Conservation (phyloP, 495 filamentous ascomycete species). For the Pyronema domesticum region DNA sequence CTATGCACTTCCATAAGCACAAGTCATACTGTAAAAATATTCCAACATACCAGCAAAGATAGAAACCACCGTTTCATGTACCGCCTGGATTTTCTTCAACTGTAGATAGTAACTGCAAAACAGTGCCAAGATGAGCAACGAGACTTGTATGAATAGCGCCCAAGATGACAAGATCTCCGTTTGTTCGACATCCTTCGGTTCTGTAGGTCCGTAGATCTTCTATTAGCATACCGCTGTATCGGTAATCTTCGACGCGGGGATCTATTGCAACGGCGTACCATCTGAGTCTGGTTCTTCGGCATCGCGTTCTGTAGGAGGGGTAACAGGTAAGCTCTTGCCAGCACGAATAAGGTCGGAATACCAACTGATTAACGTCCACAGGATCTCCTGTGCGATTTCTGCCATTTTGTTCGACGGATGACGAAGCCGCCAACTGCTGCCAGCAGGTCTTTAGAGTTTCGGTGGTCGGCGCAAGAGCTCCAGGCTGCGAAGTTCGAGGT, state of each 20-base stretch:
- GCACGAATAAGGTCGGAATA: neutral
- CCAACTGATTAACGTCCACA: neutral
- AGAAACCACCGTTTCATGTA: slow-evolving; percentile 93
- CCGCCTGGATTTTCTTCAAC: slow-evolving; percentile 83
- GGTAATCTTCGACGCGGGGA: neutral
- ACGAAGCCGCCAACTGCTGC: neutral
- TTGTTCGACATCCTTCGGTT: slow-evolving; percentile 34
- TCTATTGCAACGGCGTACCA: slow-evolving; percentile 10
- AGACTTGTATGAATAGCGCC: slow-evolving; percentile 89
- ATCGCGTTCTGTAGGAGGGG: slow-evolving; percentile 14
- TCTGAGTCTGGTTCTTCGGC: slow-evolving; percentile 21
- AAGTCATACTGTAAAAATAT: neutral
- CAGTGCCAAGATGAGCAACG: slow-evolving; percentile 78
- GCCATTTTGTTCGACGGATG: slow-evolving; percentile 4
- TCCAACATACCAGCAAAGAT: slow-evolving; percentile 73
- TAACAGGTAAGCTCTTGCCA: neutral
- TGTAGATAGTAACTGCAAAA: slow-evolving; percentile 95
- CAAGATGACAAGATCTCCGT: slow-evolving; percentile 90
- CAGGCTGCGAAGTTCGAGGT: neutral
- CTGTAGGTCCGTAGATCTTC: slow-evolving; percentile 5
- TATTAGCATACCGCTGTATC: slow-evolving; percentile 5
- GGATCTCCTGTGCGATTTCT: neutral
- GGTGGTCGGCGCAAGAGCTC: neutral
- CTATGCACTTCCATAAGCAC: slow-evolving; percentile 29
- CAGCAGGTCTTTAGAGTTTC: neutral